phyloP scores from a whole-genome alignment of 1,139 yeast species.

The Keqinozyma sinolaborantium region DNA sequence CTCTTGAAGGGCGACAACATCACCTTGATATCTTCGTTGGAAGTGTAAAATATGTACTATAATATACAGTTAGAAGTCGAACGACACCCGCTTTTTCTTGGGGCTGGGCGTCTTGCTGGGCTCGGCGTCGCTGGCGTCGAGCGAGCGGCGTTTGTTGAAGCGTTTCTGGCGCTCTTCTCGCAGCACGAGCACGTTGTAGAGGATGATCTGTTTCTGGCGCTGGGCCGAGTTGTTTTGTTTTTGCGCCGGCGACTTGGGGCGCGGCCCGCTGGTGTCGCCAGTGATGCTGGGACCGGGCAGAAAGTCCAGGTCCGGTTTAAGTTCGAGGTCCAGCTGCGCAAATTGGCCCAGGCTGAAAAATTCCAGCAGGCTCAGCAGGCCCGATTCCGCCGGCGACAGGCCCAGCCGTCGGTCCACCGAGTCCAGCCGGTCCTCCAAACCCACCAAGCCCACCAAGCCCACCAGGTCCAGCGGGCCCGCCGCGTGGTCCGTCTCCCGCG shows the following conservation, averaged over 20 bases:
- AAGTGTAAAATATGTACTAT: slow-evolving; percentile 20
- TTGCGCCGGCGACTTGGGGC: slow-evolving; percentile 12
- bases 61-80: slow-evolving; percentile 8
- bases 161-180: slow-evolving; percentile 24
- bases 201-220: slow-evolving; percentile 25
- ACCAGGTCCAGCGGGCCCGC: no score
- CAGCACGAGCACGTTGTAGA: slow-evolving; percentile 19
- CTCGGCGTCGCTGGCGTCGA: slow-evolving; percentile 15
- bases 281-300: no score
- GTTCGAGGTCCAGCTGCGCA: no score
- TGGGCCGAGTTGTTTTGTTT: slow-evolving; percentile 17
- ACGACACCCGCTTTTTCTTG: slow-evolving; percentile 18
- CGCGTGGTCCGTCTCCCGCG: no score
- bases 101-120: slow-evolving; percentile 8
- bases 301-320: no score
- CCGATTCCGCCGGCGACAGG: no score
- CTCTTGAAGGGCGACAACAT: slow-evolving; percentile 93
- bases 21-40: slow-evolving; percentile 66
- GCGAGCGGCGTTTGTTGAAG: slow-evolving; percentile 15
- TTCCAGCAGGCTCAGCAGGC: no score
- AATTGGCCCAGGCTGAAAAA: no score
- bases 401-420: no score
- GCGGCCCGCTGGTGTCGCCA: neutral
- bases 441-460: no score
- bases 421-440: no score